Conservation (phyloP, 2,329 filamentous ascomycete species). For the Bipolaris cookei region DNA sequence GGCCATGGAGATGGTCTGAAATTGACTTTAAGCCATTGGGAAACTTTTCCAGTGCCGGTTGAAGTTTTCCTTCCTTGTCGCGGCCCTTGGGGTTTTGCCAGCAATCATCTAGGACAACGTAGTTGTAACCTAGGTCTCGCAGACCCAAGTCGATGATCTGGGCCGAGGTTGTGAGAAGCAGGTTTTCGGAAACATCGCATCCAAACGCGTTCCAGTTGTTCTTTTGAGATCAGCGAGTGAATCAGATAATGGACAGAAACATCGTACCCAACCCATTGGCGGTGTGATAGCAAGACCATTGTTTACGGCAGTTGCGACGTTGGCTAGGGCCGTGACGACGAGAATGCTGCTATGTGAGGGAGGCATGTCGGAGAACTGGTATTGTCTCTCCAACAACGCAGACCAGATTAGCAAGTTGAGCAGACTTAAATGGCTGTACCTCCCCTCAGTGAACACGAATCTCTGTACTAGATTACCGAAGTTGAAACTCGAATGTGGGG, state of each 20-base stretch:
- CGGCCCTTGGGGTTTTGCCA: conserved; percentile 57
- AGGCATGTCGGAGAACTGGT: conserved; percentile 14
- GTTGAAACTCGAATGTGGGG: conserved; percentile 5
- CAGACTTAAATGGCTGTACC: conserved; percentile 7
- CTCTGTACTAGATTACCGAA: background rate
- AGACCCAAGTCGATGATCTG: conserved; percentile 34
- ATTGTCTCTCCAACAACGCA: background rate
- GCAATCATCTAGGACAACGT: conserved; percentile 68
- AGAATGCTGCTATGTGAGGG: conserved; percentile 17
- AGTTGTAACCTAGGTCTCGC: conserved; percentile 46
- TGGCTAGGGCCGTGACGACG: conserved; percentile 18
- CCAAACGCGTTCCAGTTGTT: conserved; percentile 39
- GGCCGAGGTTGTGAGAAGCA: conserved; percentile 35
- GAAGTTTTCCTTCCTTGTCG: conserved; percentile 49
- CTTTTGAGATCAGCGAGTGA: conserved; percentile 8
- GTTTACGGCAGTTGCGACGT: conserved; percentile 29
- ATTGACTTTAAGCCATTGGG: conserved; percentile 64
- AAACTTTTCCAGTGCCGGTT: conserved; percentile 61
- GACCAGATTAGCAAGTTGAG: background rate
- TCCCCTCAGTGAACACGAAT: conserved; percentile 1
- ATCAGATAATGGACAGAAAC: too few relatives aligned
- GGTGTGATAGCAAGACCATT: conserved; percentile 33
- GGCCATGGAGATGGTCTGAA: conserved; percentile 49
- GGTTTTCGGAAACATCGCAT: conserved; percentile 36
- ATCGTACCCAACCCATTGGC: conserved; percentile 32